These are phyloP conservation scores for Leishmania amazonensis DNA, from an alignment of 208 protist genomes.

Conservation along the genomic window DNA sequence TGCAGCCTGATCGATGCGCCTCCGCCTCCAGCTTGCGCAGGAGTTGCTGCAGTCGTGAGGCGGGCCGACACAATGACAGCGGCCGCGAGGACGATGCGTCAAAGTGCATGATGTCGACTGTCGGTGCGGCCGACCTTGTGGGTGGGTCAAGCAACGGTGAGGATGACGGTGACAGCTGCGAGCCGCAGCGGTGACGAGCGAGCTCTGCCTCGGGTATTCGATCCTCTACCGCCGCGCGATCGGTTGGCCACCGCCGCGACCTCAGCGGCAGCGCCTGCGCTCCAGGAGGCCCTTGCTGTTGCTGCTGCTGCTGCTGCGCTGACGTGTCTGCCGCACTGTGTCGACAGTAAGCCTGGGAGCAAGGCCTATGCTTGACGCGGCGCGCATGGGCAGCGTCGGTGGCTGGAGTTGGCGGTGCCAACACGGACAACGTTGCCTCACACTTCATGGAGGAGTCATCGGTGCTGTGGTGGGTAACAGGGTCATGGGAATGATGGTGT, in stretches of 20 bases:
- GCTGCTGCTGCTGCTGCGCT: neutral
- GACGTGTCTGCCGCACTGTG: neutral
- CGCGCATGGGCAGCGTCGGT: neutral
- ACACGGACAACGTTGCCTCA: no score
- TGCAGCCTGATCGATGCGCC: neutral
- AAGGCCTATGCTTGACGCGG: neutral
- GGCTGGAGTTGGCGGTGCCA: neutral
- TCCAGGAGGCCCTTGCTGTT: neutral
- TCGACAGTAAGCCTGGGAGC: neutral
- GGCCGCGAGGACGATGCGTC: neutral
- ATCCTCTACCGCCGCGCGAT: neutral
- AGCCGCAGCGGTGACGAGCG: neutral
- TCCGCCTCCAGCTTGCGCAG: neutral
- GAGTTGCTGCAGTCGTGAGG: constrained; percentile 7
- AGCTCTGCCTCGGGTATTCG: neutral
- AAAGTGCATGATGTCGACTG: neutral
- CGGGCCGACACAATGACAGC: neutral
- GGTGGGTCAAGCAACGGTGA: neutral
- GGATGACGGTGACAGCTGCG: neutral
- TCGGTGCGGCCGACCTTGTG: neutral
- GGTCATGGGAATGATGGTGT: neutral
- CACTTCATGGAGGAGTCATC: neutral
- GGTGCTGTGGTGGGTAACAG: neutral
- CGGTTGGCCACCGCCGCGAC: neutral
- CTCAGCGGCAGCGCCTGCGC: neutral